Evolutionary conservation across 768 basidiomycete genomes (phyloP).

Genomic region (Termitomyces sp.): DNA sequence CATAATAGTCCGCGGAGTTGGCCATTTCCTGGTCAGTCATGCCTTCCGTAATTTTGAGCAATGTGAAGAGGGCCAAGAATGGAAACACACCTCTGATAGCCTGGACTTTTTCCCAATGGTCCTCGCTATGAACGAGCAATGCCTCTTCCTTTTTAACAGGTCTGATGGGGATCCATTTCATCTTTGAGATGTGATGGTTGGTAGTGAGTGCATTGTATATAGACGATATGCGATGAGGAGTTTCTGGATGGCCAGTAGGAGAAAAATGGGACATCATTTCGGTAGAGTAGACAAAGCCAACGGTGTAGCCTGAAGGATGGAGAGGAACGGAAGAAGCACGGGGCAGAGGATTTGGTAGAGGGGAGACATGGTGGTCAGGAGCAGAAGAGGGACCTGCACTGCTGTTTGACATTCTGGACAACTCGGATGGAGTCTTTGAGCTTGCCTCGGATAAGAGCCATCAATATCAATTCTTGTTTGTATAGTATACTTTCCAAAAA

Average conservation of each 20-base stretch:
- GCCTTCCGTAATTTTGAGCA: slow-evolving; percentile 33
- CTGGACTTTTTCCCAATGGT: slow-evolving; percentile 88
- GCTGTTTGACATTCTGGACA: slow-evolving; percentile 6
- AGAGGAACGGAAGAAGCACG: slow-evolving; percentile 42
- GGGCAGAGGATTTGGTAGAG: slow-evolving; percentile 9
- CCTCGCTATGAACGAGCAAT: slow-evolving; percentile 83
- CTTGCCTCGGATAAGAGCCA: too few species aligned
- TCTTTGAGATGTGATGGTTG: slow-evolving; percentile 55
- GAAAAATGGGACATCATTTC: slow-evolving; percentile 85
- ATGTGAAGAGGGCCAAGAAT: neutral
- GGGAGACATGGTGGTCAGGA: neutral
- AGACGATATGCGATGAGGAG: slow-evolving; percentile 79
- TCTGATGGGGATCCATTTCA: slow-evolving; percentile 76
- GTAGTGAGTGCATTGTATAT: slow-evolving; percentile 67
- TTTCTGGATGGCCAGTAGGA: slow-evolving; percentile 51
- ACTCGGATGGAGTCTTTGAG: neutral
- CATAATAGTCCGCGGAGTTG: slow-evolving; percentile 79
- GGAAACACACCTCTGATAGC: slow-evolving; percentile 68
- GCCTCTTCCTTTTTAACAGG: slow-evolving; percentile 74
- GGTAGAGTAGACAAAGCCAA: slow-evolving; percentile 83
- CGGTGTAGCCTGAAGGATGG: slow-evolving; percentile 33
- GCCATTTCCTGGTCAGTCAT: slow-evolving; percentile 71
- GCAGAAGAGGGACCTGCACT: slow-evolving; percentile 3
- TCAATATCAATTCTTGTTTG: slow-evolving; percentile 2
- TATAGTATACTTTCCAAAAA: neutral